Evolutionary conservation across 2,329 filamentous ascomycete genomes (phyloP).

Genomic region (Venturia nashicola): DNA sequence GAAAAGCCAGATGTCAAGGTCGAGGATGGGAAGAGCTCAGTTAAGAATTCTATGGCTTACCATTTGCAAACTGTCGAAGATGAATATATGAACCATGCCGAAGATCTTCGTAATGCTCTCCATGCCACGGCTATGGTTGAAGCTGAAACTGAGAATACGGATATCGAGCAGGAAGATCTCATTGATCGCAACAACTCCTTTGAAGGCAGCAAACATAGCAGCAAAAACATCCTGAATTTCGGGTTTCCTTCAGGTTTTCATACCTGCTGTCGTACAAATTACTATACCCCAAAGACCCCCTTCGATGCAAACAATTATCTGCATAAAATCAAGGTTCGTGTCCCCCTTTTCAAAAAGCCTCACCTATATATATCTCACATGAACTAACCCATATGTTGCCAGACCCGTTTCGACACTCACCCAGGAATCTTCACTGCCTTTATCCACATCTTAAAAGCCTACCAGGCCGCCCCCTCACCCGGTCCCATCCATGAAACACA

Average conservation of each 20-base stretch:
- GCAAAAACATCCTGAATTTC: too few relatives aligned
- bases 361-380: too few relatives aligned
- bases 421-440: background rate
- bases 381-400: background rate
- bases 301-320: background rate
- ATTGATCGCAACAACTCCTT: background rate
- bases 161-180: background rate
- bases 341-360: background rate
- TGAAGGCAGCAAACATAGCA: background rate
- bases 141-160: background rate
- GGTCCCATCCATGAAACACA: background rate
- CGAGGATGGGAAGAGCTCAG: background rate
- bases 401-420: background rate
- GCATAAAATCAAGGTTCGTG: background rate
- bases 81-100: background rate
- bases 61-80: background rate
- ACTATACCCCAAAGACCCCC: background rate
- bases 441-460: background rate
- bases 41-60: background rate
- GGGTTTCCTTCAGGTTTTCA: too few relatives aligned
- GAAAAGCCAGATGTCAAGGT: background rate
- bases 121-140: background rate
- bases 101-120: background rate
- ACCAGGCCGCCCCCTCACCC: background rate
- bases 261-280: too few relatives aligned